A percentile compares a stretch with the other conserved stretches of the same genome.
Evolutionary conservation across 225 moss, liverwort and hornwort species (phyloP).

Genomic region (Anthoceros angustus): DNA sequence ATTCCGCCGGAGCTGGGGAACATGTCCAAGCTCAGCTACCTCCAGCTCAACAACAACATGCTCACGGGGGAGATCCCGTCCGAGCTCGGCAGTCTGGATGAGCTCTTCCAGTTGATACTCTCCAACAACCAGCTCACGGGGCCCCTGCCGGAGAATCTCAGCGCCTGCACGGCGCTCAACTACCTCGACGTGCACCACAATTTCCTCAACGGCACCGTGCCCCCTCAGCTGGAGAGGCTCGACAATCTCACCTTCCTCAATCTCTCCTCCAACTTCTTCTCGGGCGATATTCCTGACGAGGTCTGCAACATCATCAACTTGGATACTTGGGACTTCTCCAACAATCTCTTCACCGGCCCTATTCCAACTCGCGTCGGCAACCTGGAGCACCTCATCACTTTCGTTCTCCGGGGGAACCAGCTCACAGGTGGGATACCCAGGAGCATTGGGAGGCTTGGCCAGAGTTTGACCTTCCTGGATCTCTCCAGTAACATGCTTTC

Average conservation of each 20-base stretch:
- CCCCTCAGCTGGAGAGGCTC: not conserved
- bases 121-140: not conserved
- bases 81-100: not conserved
- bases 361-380: slow-evolving; percentile 5
- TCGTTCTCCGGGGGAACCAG: not conserved
- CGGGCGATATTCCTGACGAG: not conserved
- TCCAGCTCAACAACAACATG: not conserved
- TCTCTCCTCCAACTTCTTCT: slow-evolving; percentile 4
- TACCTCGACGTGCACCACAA: slow-evolving; percentile 1
- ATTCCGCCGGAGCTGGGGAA: slow-evolving; percentile 2
- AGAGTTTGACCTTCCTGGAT: not conserved
- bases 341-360: slow-evolving; percentile 4
- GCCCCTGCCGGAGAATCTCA: not conserved
- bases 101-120: not conserved
- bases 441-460: not conserved
- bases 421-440: not conserved
- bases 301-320: slow-evolving; percentile 3
- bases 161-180: not conserved
- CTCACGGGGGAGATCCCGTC: not conserved
- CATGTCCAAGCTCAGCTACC: not conserved
- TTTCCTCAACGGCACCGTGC: not conserved
- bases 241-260: slow-evolving; percentile 5
- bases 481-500: not conserved
- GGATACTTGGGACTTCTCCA: not conserved
- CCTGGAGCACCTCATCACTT: slow-evolving; percentile 3